Base-by-base conservation (phyloP, 139 green algal species). In the Chlorella sp. region DNA sequence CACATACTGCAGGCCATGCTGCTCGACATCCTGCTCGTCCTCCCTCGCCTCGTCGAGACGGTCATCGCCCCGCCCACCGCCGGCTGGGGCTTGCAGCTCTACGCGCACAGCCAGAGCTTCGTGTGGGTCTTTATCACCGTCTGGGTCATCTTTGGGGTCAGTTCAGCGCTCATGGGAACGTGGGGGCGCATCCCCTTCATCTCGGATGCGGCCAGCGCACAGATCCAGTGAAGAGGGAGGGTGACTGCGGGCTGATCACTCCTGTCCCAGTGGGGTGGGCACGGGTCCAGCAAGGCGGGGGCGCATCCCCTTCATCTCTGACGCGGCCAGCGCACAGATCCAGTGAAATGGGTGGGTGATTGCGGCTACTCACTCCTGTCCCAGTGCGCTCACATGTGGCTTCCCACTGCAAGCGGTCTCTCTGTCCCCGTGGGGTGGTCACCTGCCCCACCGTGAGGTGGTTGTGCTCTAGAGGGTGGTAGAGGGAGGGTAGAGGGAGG, bases 1-100 rank as follows among this genome's bases (percentile, higher is more conserved):
- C n/a, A n/a, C n/a, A n/a, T n/a, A n/a, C n/a, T 75, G 69, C 80
- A 86, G 63, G 84, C 84, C 4, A 78, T 89, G 31, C 78, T 89
- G 36, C 69, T 89, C 5, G 84, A 89, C 67, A 86, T 89, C 51
- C n/a, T 81, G 27, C 74, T 89, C 2, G 77, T 85, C 29, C 69
- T 89, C 33, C 84, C 84, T 2, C 75, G 84, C 5, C 75, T 89
- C 27, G 36, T 83, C 49, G 84, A 89, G 76, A 78, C 64, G 14
- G 62, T 84, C 20, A 31, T 86, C 27, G 74, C 73, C 29, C 75
- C 78, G 5, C 83, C 83, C 22, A 80, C 65, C 1, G 31, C 51
- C 1, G 80, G 84, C 36, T 83, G 71, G 76, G 78, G 67, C 31
- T 31, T 81, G 65, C 74, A 89, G 74, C 31, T 80, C 20, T 89